Evolutionary conservation across 202 grass and related monocot species (phyloP).

Genomic region (Eragrostis tef): DNA sequence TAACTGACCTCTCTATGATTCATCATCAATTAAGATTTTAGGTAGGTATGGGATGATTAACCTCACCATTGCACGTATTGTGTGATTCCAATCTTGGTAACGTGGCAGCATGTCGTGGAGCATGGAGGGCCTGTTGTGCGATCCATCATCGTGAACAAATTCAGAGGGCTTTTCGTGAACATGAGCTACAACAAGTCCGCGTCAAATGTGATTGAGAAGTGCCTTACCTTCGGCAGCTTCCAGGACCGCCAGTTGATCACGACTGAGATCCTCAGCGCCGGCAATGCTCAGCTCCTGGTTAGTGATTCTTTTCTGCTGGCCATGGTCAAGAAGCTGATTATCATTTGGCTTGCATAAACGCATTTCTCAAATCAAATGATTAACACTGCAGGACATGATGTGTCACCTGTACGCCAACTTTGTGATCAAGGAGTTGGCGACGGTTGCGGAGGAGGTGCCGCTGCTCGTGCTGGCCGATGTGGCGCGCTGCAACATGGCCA

Average conservation of each 20-base stretch:
- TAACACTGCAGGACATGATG: conserved; percentile 7
- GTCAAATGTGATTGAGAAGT: not conserved
- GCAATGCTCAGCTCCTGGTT: conserved; percentile 16
- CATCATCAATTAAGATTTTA: not conserved
- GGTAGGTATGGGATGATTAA: too few relatives aligned
- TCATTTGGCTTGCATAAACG: conserved; percentile 21
- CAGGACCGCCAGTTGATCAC: not conserved
- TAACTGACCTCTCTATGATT: not conserved
- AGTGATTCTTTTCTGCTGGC: not conserved
- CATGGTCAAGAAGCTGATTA: not conserved
- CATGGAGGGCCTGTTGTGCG: not conserved
- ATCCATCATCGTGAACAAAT: not conserved
- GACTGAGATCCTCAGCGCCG: not conserved
- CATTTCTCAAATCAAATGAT: not conserved
- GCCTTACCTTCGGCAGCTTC: not conserved
- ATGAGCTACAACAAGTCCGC: not conserved
- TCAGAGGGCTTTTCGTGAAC: not conserved
- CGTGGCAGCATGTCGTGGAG: not conserved
- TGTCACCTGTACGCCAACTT: not conserved
- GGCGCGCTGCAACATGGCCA: not conserved
- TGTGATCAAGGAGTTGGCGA: not conserved
- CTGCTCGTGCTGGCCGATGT: not conserved
- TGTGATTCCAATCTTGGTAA: too few relatives aligned
- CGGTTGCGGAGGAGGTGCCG: not conserved
- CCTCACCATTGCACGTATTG: too few relatives aligned